Evolutionary conservation across 2,329 filamentous ascomycete genomes (phyloP).

Genomic region (Gnomoniopsis smithogilvyi): DNA sequence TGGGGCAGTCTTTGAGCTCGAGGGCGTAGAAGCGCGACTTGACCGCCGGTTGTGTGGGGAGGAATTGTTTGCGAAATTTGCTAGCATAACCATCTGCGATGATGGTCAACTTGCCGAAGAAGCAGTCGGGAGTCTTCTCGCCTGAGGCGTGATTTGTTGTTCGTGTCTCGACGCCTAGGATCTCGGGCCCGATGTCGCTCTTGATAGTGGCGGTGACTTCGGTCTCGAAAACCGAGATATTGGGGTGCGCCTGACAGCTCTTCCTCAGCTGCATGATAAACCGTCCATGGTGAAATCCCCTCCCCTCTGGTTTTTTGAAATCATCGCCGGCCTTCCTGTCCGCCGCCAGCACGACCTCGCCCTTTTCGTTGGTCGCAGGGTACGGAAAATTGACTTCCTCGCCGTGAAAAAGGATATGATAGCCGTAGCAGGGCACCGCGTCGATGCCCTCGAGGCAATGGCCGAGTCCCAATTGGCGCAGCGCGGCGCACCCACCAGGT

Average conservation of each 20-base stretch:
- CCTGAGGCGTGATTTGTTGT: conserved; percentile 58
- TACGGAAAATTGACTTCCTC: conserved; percentile 75
- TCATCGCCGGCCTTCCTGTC: conserved; percentile 25
- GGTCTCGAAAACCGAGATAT: conserved; percentile 89
- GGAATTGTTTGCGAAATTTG: conserved; percentile 81
- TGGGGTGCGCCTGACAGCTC: conserved; percentile 70
- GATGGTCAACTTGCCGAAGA: conserved; percentile 85
- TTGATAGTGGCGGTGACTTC: conserved; percentile 75
- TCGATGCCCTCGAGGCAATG: conserved; percentile 89
- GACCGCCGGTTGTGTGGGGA: conserved; percentile 63
- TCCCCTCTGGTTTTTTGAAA: conserved; percentile 61
- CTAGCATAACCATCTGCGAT: conserved; percentile 90
- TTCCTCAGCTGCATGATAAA: conserved; percentile 82
- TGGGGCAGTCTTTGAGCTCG: conserved; percentile 81
- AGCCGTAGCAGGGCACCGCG: conserved; percentile 76
- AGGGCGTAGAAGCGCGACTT: conserved; percentile 91
- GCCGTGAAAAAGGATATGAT: conserved; percentile 81
- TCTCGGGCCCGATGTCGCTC: conserved; percentile 63
- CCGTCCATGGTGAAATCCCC: conserved; percentile 88
- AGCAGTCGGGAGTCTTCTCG: conserved; percentile 64
- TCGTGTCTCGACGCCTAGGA: conserved; percentile 77
- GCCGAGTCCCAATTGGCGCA: conserved; percentile 75
- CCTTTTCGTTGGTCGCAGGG: conserved; percentile 56
- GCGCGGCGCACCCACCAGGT: conserved; percentile 80
- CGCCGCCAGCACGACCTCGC: conserved; percentile 33